phyloP scores from a whole-genome alignment of 257 asterid genomes.

The Fraxinus pennsylvanica region DNA sequence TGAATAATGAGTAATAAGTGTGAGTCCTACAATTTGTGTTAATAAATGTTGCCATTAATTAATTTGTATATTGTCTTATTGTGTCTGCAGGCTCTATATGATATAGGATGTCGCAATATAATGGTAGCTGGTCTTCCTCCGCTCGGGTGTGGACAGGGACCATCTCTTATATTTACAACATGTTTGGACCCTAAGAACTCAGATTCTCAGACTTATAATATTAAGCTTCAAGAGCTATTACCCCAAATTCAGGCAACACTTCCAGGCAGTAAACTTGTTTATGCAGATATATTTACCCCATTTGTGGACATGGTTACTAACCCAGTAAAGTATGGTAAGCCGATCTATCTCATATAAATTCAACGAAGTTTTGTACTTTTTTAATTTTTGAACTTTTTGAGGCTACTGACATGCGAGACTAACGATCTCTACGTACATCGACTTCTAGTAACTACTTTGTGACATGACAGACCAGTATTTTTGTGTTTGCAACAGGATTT shows the following conservation, averaged over 20 bases:
- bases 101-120: constrained; percentile 27
- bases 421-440: too few species aligned
- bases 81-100: too few species aligned
- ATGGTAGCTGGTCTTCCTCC: constrained; percentile 39
- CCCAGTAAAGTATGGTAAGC: constrained; percentile 29
- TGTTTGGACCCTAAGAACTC: constrained; percentile 15
- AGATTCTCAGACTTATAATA: constrained; percentile 24
- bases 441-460: not conserved
- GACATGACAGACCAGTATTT: too few species aligned
- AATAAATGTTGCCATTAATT: too few species aligned
- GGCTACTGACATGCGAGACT: too few species aligned
- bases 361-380: too few species aligned
- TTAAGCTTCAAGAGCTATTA: constrained; percentile 21
- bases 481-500: not conserved
- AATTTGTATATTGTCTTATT: too few species aligned
- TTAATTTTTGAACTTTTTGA: too few species aligned
- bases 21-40: too few species aligned
- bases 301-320: constrained; percentile 9
- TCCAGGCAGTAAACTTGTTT: constrained; percentile 31
- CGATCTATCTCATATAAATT: too few species aligned
- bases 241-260: constrained; percentile 25
- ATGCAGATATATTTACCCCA: constrained; percentile 32
- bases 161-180: not conserved
- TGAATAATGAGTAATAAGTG: too few species aligned
- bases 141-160: constrained; percentile 24